phyloP scores from a whole-genome alignment of 352 stramenopile species.

The Phytophthora sansomeana region DNA sequence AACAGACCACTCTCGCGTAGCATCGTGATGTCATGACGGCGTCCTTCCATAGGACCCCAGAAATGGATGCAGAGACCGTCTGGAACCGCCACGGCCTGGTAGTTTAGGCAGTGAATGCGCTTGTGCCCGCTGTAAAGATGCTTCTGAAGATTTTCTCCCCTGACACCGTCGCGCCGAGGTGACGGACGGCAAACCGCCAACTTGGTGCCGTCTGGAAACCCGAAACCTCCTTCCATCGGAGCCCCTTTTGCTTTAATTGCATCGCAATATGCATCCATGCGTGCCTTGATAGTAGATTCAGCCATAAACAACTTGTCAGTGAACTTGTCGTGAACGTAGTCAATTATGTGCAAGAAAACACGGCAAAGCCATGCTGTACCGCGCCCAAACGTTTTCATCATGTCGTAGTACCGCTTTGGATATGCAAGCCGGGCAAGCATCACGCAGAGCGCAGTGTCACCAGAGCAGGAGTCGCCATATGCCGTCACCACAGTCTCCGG shows the following conservation, averaged over 20 bases:
- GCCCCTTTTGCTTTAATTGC: slow-evolving; percentile 1
- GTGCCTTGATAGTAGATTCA: background rate
- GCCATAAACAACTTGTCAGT: slow-evolving; percentile 7
- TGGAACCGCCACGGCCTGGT: background rate
- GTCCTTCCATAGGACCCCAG: background rate
- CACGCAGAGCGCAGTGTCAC: background rate
- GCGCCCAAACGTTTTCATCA: slow-evolving; percentile 6
- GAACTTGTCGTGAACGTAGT: slow-evolving; percentile 8
- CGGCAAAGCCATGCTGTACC: slow-evolving; percentile 2
- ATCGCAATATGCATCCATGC: too few species aligned
- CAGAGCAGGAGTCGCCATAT: background rate
- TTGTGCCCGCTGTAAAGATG: slow-evolving; percentile 16
- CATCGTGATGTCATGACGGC: background rate
- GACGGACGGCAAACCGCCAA: background rate
- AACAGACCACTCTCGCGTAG: background rate
- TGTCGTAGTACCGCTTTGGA: slow-evolving; percentile 10
- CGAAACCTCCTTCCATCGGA: slow-evolving; percentile 2
- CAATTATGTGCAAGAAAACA: slow-evolving; percentile 13
- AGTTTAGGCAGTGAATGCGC: slow-evolving; percentile 8
- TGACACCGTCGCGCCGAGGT: background rate
- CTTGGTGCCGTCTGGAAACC: slow-evolving; percentile 11
- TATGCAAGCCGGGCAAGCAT: slow-evolving; percentile 9
- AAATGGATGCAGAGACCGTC: background rate
- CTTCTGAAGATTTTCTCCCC: slow-evolving; percentile 6
- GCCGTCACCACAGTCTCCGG: background rate